A percentile compares a stretch with the other conserved stretches of the same genome.
These are phyloP conservation scores for Clavaria fumosa DNA, from an alignment of 768 basidiomycete genomes.

Conservation along the genomic window DNA sequence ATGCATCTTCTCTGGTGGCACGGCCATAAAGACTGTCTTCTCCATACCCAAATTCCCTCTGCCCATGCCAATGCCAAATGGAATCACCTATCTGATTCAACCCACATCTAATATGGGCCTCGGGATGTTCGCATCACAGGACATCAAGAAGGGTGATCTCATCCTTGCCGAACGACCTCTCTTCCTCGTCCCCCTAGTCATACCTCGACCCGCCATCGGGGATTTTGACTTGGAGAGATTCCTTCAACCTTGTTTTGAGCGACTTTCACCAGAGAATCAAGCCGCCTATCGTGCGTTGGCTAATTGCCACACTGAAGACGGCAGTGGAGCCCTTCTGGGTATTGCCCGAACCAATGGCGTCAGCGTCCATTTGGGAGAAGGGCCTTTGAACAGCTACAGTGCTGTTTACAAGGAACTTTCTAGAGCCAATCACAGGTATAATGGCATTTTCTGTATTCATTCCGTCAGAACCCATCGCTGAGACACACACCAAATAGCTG, in stretches of 20 bases:
- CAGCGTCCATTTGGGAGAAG: neutral
- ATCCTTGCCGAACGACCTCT: neutral
- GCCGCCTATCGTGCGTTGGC: neutral
- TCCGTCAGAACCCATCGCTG: neutral
- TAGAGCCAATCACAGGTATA: neutral
- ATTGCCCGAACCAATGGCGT: neutral
- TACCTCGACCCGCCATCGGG: neutral
- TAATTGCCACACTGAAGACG: neutral
- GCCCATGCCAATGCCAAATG: neutral
- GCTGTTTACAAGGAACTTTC: neutral
- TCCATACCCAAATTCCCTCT: neutral
- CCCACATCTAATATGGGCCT: neutral
- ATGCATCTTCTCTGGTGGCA: neutral
- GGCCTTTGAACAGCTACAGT: neutral
- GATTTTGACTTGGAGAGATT: neutral
- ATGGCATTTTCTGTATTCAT: neutral
- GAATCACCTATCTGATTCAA: neutral
- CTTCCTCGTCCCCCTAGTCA: neutral
- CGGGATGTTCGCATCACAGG: neutral
- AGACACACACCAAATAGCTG: neutral
- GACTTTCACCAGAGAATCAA: slow-evolving; percentile 1
- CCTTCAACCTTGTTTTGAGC: neutral
- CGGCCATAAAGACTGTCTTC: neutral
- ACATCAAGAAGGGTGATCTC: neutral
- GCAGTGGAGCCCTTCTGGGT: neutral